Evolutionary conservation across 192 early-diverging fungal genomes (phyloP).

Genomic region (Podila verticillata): DNA sequence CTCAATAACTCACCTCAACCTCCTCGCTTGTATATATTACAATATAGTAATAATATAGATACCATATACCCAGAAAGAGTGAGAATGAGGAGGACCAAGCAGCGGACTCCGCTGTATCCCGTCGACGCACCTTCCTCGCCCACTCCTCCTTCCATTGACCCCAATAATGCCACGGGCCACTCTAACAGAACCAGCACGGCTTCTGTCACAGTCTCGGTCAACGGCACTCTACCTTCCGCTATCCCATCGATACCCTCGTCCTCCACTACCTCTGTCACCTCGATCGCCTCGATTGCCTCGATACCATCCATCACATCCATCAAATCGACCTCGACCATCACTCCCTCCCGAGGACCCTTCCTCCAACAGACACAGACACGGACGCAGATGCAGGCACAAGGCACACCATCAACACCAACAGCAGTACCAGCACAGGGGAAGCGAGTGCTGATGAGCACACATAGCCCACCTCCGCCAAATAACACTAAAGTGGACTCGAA

Average conservation of each 20-base stretch:
- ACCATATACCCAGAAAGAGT: too few relatives aligned
- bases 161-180: conserved; percentile 8
- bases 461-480: not conserved
- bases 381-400: conserved; percentile 3
- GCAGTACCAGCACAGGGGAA: not conserved
- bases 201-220: conserved; percentile 1
- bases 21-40: not conserved
- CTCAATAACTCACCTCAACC: too few relatives aligned
- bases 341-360: conserved; percentile 1
- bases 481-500: conserved; percentile 2
- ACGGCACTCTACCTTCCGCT: not conserved
- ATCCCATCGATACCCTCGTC: conserved; percentile 24
- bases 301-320: conserved; percentile 21
- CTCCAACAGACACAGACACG: conserved; percentile 1
- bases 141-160: not conserved
- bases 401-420: not conserved
- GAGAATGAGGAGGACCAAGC: conserved; percentile 11
- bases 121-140: not conserved
- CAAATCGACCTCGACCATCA: conserved; percentile 18
- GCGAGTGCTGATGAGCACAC: too few relatives aligned
- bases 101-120: conserved; percentile 4
- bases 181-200: not conserved
- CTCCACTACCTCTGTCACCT: conserved; percentile 5
- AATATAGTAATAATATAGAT: not conserved
- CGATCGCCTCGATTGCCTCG: conserved; percentile 26